Evolutionary conservation across 106 monocot species (phyloP), one percentile per base, ranked within the genome.

Genomic region (Amphibolis antarctica): DNA sequence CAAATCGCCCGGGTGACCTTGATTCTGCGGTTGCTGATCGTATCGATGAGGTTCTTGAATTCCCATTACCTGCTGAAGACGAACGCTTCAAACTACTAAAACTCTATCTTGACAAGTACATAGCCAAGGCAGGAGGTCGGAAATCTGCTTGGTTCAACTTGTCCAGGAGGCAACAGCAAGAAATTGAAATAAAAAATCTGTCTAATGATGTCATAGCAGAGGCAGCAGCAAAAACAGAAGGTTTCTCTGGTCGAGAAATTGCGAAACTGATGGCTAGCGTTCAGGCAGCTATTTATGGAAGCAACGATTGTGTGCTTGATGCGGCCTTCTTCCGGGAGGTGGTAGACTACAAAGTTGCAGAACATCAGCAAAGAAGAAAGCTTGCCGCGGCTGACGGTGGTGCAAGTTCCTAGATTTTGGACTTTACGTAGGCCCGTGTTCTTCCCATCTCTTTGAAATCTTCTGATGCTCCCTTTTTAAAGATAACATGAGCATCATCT

Each of bases 331-430:
- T 96, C 44, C 22, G 81, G 10, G 96, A 96, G 27, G 86, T 90
- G 46, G 84, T 96, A 10, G 96, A 96, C 65, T 96, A 90, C 67
- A 96, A 96, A 67, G 86, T 86, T 45, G 96, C 90, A 13, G 96
- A 96, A 78, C 96, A 96, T 69, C 75, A 78, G 60, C 96, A 90
- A 74, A 74, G 96, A 55, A 80, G 66, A 60, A 80, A 80, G 49
- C 74, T 96, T 59, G 84, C 87, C 59, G 66, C 42, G 23, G 63
- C 20, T 25, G 51, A 29, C 19, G 13, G 62, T 36, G 36, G 59
- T 60, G 55, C 46, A 46, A 53, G 14, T 53, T 7, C 24, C 21
- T 24, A 55, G 55, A 24, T 55, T 22, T 26, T 22, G 1, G 42
- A 21, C 12, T 12, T 30, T 57, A 57, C 57, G 12, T 5, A 9